Conservation (phyloP, 345 rosid genomes). For the Odontarrhena argentea region DNA sequence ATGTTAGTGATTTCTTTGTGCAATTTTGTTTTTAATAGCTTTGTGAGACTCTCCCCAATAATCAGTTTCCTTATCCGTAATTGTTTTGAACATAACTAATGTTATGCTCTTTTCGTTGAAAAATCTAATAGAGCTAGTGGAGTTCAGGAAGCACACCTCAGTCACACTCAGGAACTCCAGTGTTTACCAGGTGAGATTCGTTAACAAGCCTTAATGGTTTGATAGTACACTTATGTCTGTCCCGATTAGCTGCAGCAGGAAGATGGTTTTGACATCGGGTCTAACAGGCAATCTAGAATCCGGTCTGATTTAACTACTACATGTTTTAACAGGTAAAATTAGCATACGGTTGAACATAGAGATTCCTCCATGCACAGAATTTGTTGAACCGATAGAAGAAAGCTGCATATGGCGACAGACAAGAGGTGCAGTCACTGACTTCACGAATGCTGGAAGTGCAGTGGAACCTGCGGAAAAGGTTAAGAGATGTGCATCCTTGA, state of each 20-base stretch:
- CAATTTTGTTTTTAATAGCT: too few species aligned
- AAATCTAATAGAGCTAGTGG: constrained; percentile 58
- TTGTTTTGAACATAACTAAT: constrained; percentile 8
- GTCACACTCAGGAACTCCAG: constrained; percentile 56
- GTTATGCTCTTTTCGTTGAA: constrained; percentile 12
- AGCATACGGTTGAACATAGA: constrained; percentile 62
- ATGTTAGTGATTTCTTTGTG: constrained; percentile 52
- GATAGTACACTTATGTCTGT: neutral
- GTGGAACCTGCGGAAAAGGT: constrained; percentile 67
- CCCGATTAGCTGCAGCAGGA: constrained; percentile 20
- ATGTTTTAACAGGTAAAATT: constrained; percentile 59
- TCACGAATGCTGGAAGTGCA: constrained; percentile 44
- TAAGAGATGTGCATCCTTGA: constrained; percentile 46
- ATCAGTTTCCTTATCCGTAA: too few species aligned
- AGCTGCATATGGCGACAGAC: constrained; percentile 81
- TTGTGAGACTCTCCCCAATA: too few species aligned
- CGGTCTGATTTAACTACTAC: constrained; percentile 4
- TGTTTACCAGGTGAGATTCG: constrained; percentile 71
- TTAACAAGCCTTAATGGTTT: neutral
- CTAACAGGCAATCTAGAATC: neutral
- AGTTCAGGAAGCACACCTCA: constrained; percentile 44
- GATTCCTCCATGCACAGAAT: constrained; percentile 65
- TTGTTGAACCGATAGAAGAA: constrained; percentile 80
- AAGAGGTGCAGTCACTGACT: constrained; percentile 72
- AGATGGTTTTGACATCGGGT: constrained; percentile 12